phyloP scores from a whole-genome alignment of 331 rosid genomes.

The Prunus yedoensis region DNA sequence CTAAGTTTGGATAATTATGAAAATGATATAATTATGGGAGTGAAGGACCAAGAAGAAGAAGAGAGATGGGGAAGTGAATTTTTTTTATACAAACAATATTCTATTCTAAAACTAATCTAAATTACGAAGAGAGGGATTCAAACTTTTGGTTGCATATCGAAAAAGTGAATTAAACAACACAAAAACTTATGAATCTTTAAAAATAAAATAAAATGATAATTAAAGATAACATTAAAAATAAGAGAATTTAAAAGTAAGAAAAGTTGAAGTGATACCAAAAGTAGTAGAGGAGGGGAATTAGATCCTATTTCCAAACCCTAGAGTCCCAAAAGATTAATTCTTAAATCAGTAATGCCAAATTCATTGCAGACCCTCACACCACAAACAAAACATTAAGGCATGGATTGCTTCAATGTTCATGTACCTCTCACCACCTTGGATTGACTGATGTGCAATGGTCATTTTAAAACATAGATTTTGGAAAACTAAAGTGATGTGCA shows the following conservation, averaged over 20 bases:
- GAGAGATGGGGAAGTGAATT: too few species aligned
- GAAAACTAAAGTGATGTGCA: neutral
- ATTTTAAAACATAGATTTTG: neutral
- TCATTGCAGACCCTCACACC: neutral
- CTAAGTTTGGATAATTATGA: too few species aligned
- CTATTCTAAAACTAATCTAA: too few species aligned
- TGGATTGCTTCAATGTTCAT: too few species aligned
- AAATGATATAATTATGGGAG: too few species aligned
- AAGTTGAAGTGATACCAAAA: neutral
- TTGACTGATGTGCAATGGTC: neutral
- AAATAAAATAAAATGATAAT: too few species aligned
- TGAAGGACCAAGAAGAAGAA: too few species aligned
- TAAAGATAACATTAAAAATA: neutral
- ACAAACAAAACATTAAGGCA: neutral
- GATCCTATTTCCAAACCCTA: neutral
- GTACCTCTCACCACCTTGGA: neutral
- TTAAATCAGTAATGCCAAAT: neutral
- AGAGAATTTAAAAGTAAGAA: neutral
- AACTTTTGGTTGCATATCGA: too few species aligned
- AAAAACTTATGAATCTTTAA: too few species aligned
- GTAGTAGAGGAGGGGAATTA: neutral
- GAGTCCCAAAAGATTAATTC: neutral
- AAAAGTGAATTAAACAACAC: too few species aligned
- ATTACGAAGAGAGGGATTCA: fast-evolving
- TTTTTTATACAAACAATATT: too few species aligned